phyloP scores from a whole-genome alignment of 2,329 filamentous ascomycete species.

The Decorospora gaudefroyi region DNA sequence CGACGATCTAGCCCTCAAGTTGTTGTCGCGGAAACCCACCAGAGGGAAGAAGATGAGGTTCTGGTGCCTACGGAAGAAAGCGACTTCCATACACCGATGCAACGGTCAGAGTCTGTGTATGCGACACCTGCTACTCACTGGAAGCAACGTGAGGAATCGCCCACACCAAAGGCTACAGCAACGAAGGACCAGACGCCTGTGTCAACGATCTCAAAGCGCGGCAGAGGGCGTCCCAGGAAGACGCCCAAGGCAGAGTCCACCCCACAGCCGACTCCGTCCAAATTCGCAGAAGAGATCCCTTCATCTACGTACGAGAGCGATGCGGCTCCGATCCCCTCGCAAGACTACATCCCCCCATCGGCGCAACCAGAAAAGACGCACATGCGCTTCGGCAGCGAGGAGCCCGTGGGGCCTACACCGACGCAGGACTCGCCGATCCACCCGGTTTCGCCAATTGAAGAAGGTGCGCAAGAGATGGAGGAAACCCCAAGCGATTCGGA shows the following conservation, averaged over 20 bases:
- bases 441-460: no score
- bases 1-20: slow-evolving; percentile 34
- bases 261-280: slow-evolving; percentile 9
- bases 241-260: slow-evolving; percentile 10
- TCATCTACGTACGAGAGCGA: slow-evolving; percentile 39
- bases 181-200: slow-evolving; percentile 20
- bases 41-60: slow-evolving; percentile 16
- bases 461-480: no score
- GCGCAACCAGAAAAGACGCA: slow-evolving; percentile 29
- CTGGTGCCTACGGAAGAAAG: slow-evolving; percentile 22
- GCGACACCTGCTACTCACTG: slow-evolving; percentile 32
- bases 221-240: slow-evolving; percentile 24
- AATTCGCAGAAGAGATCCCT: slow-evolving; percentile 30
- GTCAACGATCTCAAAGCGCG: slow-evolving; percentile 22
- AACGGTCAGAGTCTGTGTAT: slow-evolving; percentile 26
- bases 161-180: slow-evolving; percentile 28
- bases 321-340: slow-evolving; percentile 23
- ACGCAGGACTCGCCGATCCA: slow-evolving; percentile 3
- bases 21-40: slow-evolving; percentile 23
- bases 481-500: slow-evolving; percentile 45
- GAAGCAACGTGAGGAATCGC: slow-evolving; percentile 28
- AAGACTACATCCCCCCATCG: slow-evolving; percentile 16
- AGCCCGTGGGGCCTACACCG: slow-evolving; percentile 24
- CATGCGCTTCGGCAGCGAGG: slow-evolving; percentile 46
- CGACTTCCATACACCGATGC: slow-evolving; percentile 31